Percentiles rank a stretch among this genome's conserved stretches.
Evolutionary conservation across 495 filamentous ascomycete genomes (phyloP).

Genomic region (Xylaria curta): DNA sequence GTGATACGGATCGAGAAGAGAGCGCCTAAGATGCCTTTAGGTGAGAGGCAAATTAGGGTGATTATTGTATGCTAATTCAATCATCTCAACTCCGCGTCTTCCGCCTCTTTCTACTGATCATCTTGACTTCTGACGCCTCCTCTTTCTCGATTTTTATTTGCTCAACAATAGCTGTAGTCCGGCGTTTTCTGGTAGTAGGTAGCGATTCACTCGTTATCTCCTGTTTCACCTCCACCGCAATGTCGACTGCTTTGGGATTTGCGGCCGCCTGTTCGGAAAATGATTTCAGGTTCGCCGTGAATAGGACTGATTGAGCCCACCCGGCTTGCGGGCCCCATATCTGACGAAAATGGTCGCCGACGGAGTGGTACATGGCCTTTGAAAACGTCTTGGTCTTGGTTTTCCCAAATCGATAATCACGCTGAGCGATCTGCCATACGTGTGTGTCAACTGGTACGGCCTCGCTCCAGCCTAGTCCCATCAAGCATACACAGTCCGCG

Average conservation of each 20-base stretch:
- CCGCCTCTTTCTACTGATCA: slow-evolving; percentile 30
- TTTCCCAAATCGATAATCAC: slow-evolving; percentile 93
- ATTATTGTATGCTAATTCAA: not conserved
- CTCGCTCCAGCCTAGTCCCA: slow-evolving; percentile 97
- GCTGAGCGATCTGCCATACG: slow-evolving; percentile 96
- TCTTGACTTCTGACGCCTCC: slow-evolving; percentile 17
- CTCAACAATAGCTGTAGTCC: slow-evolving; percentile 26
- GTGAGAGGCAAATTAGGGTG: not conserved
- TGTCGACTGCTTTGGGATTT: slow-evolving; percentile 58
- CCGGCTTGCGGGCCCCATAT: slow-evolving; percentile 95
- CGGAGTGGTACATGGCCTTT: slow-evolving; percentile 84
- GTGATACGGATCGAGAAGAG: not conserved
- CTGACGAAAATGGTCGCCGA: slow-evolving; percentile 86
- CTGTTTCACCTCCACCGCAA: slow-evolving; percentile 44
- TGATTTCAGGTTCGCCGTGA: slow-evolving; percentile 88
- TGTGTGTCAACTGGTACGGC: slow-evolving; percentile 96
- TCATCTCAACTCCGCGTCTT: slow-evolving; percentile 27
- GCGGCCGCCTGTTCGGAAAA: slow-evolving; percentile 70
- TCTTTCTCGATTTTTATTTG: slow-evolving; percentile 32
- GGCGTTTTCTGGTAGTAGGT: slow-evolving; percentile 15
- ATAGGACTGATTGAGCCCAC: slow-evolving; percentile 97
- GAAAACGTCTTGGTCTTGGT: slow-evolving; percentile 84
- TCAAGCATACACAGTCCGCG: slow-evolving; percentile 92
- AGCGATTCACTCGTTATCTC: slow-evolving; percentile 30
- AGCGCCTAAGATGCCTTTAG: not conserved